phyloP scores from a whole-genome alignment of 345 rosid species.

The Linum usitatissimum region DNA sequence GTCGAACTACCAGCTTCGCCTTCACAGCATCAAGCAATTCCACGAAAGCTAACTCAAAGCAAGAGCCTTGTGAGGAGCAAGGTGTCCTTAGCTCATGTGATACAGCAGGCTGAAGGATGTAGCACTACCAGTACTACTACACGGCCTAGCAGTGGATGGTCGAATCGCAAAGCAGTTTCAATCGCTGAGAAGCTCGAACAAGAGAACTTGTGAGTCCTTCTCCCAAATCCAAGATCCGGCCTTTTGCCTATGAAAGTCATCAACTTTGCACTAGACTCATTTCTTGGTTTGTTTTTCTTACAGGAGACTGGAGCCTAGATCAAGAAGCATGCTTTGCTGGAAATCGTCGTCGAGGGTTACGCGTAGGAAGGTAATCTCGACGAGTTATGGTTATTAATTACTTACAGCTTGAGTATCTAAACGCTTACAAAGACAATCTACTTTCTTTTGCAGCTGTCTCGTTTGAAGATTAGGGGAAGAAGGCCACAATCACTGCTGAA shows the following conservation, averaged over 20 bases:
- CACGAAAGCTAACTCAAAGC: conserved; percentile 39
- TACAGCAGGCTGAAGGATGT: conserved; percentile 83
- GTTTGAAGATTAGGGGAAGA: conserved; percentile 1
- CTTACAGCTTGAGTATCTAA: neutral
- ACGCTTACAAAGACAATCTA: neutral
- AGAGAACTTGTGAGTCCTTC: conserved; percentile 55
- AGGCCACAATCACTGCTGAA: neutral
- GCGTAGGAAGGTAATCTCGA: conserved; percentile 54
- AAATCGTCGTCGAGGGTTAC: conserved; percentile 52
- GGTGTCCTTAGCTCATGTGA: conserved; percentile 79
- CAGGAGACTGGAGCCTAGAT: conserved; percentile 87
- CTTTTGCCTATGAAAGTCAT: neutral
- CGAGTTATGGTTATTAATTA: neutral
- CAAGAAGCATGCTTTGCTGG: conserved; percentile 91
- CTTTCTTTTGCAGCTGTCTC: neutral
- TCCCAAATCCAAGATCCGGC: neutral
- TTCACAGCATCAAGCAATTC: conserved; percentile 19
- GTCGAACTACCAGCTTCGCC: conserved; percentile 54
- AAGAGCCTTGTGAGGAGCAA: conserved; percentile 85
- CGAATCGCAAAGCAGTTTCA: conserved; percentile 75
- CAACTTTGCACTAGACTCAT: conserved; percentile 6
- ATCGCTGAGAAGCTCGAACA: conserved; percentile 92
- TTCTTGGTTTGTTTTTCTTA: conserved; percentile 9
- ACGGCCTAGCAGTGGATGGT: conserved; percentile 51
- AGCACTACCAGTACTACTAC: neutral